A percentile compares a stretch with the other conserved stretches of the same genome.
phyloP scores from a whole-genome alignment of 805 yeast genomes.

The Torulaspora indica region DNA sequence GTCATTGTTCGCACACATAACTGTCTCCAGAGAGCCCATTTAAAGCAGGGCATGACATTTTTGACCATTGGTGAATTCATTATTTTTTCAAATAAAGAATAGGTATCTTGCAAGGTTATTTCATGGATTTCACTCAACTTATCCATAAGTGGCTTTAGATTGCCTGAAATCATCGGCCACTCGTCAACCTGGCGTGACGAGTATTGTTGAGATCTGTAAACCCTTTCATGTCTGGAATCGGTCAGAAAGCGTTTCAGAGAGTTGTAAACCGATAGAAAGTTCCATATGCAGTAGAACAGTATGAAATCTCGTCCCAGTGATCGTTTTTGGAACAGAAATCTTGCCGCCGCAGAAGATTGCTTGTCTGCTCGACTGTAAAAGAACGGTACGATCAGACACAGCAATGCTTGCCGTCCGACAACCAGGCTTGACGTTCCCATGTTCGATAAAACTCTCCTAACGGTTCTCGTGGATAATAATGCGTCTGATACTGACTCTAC shows the following conservation, averaged over 20 bases:
- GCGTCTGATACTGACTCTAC: slow-evolving; percentile 16
- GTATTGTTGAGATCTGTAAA: not conserved
- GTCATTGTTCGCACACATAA: slow-evolving; percentile 13
- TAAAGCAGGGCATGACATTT: slow-evolving; percentile 23
- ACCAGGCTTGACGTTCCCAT: slow-evolving; percentile 6
- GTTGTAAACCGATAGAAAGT: slow-evolving; percentile 19
- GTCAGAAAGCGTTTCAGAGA: slow-evolving; percentile 4
- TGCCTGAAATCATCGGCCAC: slow-evolving; percentile 17
- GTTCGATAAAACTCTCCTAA: not conserved
- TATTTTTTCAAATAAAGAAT: slow-evolving; percentile 19
- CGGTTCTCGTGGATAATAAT: not conserved
- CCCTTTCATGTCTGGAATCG: slow-evolving; percentile 1
- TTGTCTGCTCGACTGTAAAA: slow-evolving; percentile 6
- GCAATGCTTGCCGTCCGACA: slow-evolving; percentile 12
- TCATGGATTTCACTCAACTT: slow-evolving; percentile 28
- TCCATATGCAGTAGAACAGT: slow-evolving; percentile 20
- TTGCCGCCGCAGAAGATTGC: slow-evolving; percentile 8
- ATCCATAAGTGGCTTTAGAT: slow-evolving; percentile 22
- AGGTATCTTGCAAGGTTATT: slow-evolving; percentile 13
- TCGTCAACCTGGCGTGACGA: slow-evolving; percentile 7
- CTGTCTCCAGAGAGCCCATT: slow-evolving; percentile 32
- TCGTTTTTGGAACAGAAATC: slow-evolving; percentile 17
- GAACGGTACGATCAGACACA: slow-evolving; percentile 18
- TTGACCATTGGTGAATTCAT: slow-evolving; percentile 23
- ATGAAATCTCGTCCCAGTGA: slow-evolving; percentile 17